Conservation (phyloP, 306 rosid species). For the barrel medic (Medicago truncatula) region MtrunA17r5.0-ANR NC_053045.1:53712001-53712500, state of each 20-base stretch:
- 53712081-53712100: not conserved
- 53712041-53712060: conserved; percentile 18
- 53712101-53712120: not conserved
- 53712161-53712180: conserved; percentile 21
- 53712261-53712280: not conserved
- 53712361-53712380: conserved; percentile 39
- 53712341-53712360: conserved; percentile 39
- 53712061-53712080: conserved; percentile 46
- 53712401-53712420: conserved; percentile 32
- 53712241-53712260: no score
- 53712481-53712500: conserved; percentile 19
- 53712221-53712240: not conserved
- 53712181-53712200: conserved; percentile 36
- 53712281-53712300: not conserved
- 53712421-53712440: conserved; percentile 43
- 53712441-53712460: conserved; percentile 51
- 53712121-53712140: not conserved
- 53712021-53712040: conserved; percentile 19
- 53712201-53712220: not conserved
- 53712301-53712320: conserved; percentile 75
- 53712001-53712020: not conserved
- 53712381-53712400: conserved; percentile 25
- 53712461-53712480: conserved; percentile 47
- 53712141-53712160: not conserved
- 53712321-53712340: conserved; percentile 67